Evolutionary conservation across 495 filamentous ascomycete species (phyloP), one percentile per base, ranked within the genome.

Genomic region (Podospora sp.): DNA sequence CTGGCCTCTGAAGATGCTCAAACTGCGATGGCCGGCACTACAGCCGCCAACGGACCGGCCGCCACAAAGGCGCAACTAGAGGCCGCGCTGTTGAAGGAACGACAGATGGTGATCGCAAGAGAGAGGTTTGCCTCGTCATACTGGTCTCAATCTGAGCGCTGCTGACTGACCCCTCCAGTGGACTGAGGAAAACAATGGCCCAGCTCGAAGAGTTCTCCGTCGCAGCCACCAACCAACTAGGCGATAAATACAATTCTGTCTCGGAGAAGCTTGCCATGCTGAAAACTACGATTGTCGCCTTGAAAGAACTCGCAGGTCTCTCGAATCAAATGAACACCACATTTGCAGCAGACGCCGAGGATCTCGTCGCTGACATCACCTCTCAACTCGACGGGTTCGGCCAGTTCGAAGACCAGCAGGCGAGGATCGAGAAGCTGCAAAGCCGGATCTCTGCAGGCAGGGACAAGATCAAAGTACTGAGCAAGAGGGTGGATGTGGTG

Each of bases 221-320:
- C 51, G 84, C 84, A 40, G 87, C 88, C 3, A 95, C 89, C 21
- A 85, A 86, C 67, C 86, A 86, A 53, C 84, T 97, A n/a, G 92
- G 96, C 72, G 90, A 91, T 70, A 93, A 90, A 0, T 96, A 96
- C 79, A 93, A 94, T 71, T 88, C 90, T 4, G 83, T 97, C 6
- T 82, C 95, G 18, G 90, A 94, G 73, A 94, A 91, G 66, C 82
- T 94, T 33, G 84, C 86, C 52, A 77, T 86, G 0, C 80, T 97
- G 35, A 88, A 89, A 60, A 81, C 83, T 60, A 92, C 89, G 1
- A 86, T 96, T 24, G 68, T 79, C 1, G 86, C 83, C 4, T 84
- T 97, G 21, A 88, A 91, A 67, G 86, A 91, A 59, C 85, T 97
- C 4, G 87, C 89, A 0, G 80, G 79, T 8, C 84, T 86, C 27